Base-by-base conservation (phyloP, 352 stramenopile genomes). In the Pythium phragmitis region DNA sequence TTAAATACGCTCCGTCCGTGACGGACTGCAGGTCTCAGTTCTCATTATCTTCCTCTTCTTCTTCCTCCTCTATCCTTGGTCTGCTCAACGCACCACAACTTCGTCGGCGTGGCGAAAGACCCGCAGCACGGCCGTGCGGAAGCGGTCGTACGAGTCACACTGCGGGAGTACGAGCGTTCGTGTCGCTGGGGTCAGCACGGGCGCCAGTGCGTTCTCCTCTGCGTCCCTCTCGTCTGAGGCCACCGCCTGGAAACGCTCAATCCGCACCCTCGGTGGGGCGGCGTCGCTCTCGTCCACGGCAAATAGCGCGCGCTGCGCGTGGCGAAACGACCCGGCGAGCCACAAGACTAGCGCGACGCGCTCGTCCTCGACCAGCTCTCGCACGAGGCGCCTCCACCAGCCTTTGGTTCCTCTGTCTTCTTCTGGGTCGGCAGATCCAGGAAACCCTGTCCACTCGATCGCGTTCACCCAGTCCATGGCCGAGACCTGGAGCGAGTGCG, bases 361-460 rank as follows among this genome's bases (percentile, higher is more conserved):
- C 52, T 91, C 82, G 43, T 91, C 80, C 1, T 82, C 39, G 4
- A 85, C 76, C 14, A 91, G 71, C 36, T 89, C 80, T 1, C 28
- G 71, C 16, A 86, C 67, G 16, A 89, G 52, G 16, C 80, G 76
- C 45, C 67, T 67, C 57, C 79, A 70, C 82, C 80, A 91, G 39
- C 39, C 39, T 46, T n/a, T 6, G 39, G 39, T 46, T 46, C 39
- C 17, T 21, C 52, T 30, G 5, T 8, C 56, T 54, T 57, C 52
- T 2, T 61, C 41, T 9, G 7, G 19, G 30, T 11, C 33, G 21
- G 19, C 37, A 36, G n/a, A 30, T 30, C 26, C 37, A 28, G 26
- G 26, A 19, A 65, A 63, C 3, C 63, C 60, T 4, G 60, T 50
- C 36, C 42, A 65, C 19, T 63, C 37, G 56, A 71, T 67, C 23